These are phyloP conservation scores for Lophiostoma macrostomum DNA, from an alignment of 495 filamentous ascomycete genomes.

Conservation along the genomic window DNA sequence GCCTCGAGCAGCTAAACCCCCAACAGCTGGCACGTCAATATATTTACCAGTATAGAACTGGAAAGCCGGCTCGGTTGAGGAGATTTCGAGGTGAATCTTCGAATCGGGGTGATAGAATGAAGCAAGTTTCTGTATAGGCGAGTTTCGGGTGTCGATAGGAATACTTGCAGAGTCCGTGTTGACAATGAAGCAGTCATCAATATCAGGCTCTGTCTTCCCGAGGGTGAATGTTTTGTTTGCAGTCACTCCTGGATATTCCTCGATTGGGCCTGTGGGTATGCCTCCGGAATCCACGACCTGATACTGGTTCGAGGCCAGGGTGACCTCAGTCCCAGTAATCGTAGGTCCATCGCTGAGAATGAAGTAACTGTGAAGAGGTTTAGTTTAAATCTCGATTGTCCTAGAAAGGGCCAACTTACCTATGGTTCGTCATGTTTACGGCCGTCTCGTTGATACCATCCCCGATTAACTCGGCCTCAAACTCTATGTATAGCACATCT, in stretches of 20 bases:
- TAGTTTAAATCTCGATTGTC: background rate
- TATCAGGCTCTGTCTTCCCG: slow-evolving; percentile 60
- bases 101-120: slow-evolving; percentile 66
- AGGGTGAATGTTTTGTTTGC: slow-evolving; percentile 66
- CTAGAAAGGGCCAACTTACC: slow-evolving; percentile 50
- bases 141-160: slow-evolving; percentile 71
- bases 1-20: slow-evolving; percentile 59
- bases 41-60: slow-evolving; percentile 91
- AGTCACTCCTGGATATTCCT: slow-evolving; percentile 58
- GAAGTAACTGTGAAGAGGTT: slow-evolving; percentile 68
- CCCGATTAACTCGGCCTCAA: slow-evolving; percentile 77
- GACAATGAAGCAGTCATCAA: slow-evolving; percentile 90
- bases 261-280: slow-evolving; percentile 46
- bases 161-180: slow-evolving; percentile 59
- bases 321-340: slow-evolving; percentile 72
- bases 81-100: slow-evolving; percentile 74
- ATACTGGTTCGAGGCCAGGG: slow-evolving; percentile 67
- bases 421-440: slow-evolving; percentile 91
- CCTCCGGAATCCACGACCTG: slow-evolving; percentile 65
- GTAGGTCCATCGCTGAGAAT: slow-evolving; percentile 68
- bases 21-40: slow-evolving; percentile 71
- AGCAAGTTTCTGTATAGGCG: slow-evolving; percentile 61
- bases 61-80: slow-evolving; percentile 90
- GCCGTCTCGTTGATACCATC: slow-evolving; percentile 75
- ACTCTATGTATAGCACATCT: slow-evolving; percentile 75